Evolutionary conservation across 306 rosid genomes (phyloP).

Genomic region (Sesbania bispinosa): DNA sequence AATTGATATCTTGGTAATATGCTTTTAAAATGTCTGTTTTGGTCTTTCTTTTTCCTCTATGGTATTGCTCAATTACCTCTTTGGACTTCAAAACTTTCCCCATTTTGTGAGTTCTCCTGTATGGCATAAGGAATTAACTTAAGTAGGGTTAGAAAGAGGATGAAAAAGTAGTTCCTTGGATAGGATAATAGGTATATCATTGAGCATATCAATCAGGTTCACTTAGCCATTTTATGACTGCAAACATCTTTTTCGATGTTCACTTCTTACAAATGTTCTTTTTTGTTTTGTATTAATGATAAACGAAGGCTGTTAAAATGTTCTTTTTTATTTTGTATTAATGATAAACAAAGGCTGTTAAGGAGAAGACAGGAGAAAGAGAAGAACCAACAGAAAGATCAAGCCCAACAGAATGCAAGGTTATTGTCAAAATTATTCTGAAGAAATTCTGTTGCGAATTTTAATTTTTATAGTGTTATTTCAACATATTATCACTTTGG

Average conservation of each 20-base stretch:
- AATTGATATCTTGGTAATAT: not conserved
- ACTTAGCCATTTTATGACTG: not conserved
- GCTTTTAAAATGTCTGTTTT: conserved; percentile 6
- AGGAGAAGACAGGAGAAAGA: conserved; percentile 53
- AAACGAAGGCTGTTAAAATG: no score
- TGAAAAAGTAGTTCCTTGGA: not conserved
- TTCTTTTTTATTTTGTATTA: conserved; percentile 23
- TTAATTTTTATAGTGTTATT: not conserved
- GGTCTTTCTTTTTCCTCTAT: conserved; percentile 10
- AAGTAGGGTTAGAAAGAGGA: not conserved
- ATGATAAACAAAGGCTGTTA: conserved; percentile 40
- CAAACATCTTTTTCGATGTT: not conserved
- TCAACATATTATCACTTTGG: not conserved
- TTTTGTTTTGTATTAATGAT: no score
- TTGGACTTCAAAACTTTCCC: not conserved
- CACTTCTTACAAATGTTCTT: not conserved
- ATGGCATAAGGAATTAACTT: not conserved
- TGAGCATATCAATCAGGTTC: conserved; percentile 1
- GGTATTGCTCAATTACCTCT: conserved; percentile 8
- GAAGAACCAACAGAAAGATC: conserved; percentile 58
- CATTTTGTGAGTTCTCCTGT: not conserved
- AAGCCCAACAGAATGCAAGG: conserved; percentile 88
- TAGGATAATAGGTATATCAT: not conserved
- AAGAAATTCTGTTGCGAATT: conserved; percentile 15
- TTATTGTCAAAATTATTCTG: conserved; percentile 34